A percentile compares a stretch with the other conserved stretches of the same genome.
Evolutionary conservation across 306 rosid species (phyloP).

Genomic region (Prunus persica): DNA sequence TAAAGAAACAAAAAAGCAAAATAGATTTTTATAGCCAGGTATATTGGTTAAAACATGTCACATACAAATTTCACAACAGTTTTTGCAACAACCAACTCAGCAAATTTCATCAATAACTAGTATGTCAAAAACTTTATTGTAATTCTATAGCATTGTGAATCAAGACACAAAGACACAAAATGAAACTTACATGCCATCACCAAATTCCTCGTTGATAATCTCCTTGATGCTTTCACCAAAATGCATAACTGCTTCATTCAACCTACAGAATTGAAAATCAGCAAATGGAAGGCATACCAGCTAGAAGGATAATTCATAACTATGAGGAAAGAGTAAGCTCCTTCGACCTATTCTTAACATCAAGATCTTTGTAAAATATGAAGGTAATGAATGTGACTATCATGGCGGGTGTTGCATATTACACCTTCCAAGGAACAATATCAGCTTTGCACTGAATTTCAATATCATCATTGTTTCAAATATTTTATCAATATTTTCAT

Average conservation of each 20-base stretch:
- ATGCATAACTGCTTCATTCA: slow-evolving; percentile 95
- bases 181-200: slow-evolving; percentile 91
- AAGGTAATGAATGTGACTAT: not conserved
- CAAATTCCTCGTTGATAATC: slow-evolving; percentile 90
- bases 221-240: slow-evolving; percentile 98
- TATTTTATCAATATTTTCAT: not conserved
- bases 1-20: slow-evolving; percentile 2
- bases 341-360: not conserved
- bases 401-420: not conserved
- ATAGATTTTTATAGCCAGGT: slow-evolving; percentile 4
- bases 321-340: not conserved
- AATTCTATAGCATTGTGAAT: not conserved
- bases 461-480: not conserved
- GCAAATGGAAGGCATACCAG: slow-evolving; percentile 3
- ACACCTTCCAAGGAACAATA: not conserved
- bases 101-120: not conserved
- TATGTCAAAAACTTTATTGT: not conserved
- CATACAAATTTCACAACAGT: not conserved
- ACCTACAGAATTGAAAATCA: slow-evolving; percentile 46
- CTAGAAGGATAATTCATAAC: slow-evolving; percentile 1
- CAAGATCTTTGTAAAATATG: not conserved
- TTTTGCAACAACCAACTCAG: not conserved
- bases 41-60: not conserved
- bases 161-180: slow-evolving; percentile 13
- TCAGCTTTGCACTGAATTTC: too few relatives aligned